Conservation (phyloP, 78 protist genomes). For the Dictyostelium purpureum region DNA sequence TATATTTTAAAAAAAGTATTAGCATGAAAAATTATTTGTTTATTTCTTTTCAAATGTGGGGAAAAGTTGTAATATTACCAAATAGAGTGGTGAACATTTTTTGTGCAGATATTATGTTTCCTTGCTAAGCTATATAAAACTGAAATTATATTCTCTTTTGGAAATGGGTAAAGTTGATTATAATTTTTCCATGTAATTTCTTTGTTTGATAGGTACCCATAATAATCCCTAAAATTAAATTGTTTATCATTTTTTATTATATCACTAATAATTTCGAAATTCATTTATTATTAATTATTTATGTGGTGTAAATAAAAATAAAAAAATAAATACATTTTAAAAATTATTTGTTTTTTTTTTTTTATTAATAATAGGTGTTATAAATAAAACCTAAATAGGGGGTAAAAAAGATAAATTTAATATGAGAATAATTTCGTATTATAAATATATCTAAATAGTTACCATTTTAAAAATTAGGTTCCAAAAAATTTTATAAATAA, state of each 20-base stretch:
- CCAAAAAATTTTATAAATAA: too few relatives aligned
- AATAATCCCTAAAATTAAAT: conserved; percentile 24
- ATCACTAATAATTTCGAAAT: conserved; percentile 6
- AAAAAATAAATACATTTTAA: too few relatives aligned
- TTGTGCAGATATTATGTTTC: not conserved
- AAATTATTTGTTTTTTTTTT: too few relatives aligned
- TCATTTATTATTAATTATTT: too few relatives aligned
- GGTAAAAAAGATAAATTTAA: too few relatives aligned
- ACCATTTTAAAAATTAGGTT: too few relatives aligned
- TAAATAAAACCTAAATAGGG: too few relatives aligned
- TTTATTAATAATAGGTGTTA: too few relatives aligned
- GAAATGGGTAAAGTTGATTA: conserved; percentile 47
- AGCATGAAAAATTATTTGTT: not conserved
- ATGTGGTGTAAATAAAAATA: too few relatives aligned
- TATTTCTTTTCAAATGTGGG: not conserved
- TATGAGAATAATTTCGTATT: too few relatives aligned
- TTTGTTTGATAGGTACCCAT: not conserved
- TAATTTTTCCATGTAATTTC: conserved; percentile 53
- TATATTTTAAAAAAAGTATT: not conserved
- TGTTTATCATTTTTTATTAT: not conserved
- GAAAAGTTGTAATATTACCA: conserved; percentile 1
- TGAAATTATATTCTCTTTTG: not conserved
- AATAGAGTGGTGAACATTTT: conserved; percentile 62
- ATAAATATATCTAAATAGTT: too few relatives aligned
- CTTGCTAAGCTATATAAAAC: conserved; percentile 13